A percentile compares a stretch with the other conserved stretches of the same genome.
These are phyloP conservation scores for Penicillium corylophilum DNA, from an alignment of 2,329 filamentous ascomycete genomes.

Conservation along the genomic window DNA sequence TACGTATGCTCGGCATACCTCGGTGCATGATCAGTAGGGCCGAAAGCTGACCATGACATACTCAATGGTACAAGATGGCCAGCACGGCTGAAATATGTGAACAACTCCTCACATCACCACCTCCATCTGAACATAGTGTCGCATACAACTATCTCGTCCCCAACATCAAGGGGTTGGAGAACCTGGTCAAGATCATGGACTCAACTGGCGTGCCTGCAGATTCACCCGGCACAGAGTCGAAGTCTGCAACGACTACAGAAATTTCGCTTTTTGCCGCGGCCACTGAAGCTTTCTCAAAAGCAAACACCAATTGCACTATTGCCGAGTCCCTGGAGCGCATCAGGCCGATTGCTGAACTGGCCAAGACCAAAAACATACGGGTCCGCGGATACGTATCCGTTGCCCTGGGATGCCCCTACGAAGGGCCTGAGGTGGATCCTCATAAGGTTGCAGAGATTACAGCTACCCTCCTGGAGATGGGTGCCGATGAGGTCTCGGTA, in stretches of 20 bases:
- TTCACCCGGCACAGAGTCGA: conserved; percentile 27
- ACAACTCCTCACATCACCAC: conserved; percentile 52
- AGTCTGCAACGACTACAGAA: conserved; percentile 47
- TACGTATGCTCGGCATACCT: conserved; percentile 25
- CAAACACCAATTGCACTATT: conserved; percentile 66
- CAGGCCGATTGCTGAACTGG: conserved; percentile 56
- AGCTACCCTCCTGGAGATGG: conserved; percentile 62
- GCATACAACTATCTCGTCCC: conserved; percentile 67
- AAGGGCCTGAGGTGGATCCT: conserved; percentile 61
- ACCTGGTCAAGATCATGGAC: conserved; percentile 56
- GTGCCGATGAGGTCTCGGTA: conserved; percentile 64
- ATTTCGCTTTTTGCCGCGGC: conserved; percentile 65
- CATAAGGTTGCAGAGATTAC: conserved; percentile 62
- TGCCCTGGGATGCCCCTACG: conserved; percentile 64
- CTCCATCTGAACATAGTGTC: conserved; percentile 51
- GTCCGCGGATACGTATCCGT: conserved; percentile 66
- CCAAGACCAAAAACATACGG: conserved; percentile 55
- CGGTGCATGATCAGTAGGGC: neutral
- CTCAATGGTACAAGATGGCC: conserved; percentile 54
- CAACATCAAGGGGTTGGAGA: conserved; percentile 62
- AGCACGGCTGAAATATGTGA: conserved; percentile 62
- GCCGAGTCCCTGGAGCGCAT: conserved; percentile 61
- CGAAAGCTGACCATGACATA: neutral
- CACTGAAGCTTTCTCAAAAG: conserved; percentile 63
- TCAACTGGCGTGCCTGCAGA: conserved; percentile 36